Evolutionary conservation across 306 rosid species (phyloP), one percentile per base, ranked within the genome.

Genomic region (Canavalia ensiformis): DNA sequence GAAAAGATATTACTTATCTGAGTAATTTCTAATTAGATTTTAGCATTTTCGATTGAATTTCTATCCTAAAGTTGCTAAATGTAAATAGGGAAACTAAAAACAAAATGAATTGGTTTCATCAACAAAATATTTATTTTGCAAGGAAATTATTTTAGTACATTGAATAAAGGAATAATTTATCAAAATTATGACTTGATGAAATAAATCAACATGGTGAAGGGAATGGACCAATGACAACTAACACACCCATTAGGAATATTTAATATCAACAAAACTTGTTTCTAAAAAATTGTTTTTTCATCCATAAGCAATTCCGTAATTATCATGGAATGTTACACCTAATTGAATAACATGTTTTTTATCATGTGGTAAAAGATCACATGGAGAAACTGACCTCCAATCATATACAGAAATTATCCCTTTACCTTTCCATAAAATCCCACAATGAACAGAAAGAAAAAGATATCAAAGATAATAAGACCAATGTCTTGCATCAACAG

Each of bases 1-100:
- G 50, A 39, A 71, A 79, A 63, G 70, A 5, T 9, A 65, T 42
- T 50, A 56, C 54, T 64, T 25, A 50, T 13, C 58, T 10, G n/a
- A 77, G 74, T 58, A 41, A 41, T 57, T 77, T 72, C 54, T 31
- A 41, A 35, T 76, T 67, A 51, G 10, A 57, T 51, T 65, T 78
- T 42, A 60, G 30, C 33, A 4, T 60, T 74, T 56, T 63, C 25
- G 47, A 47, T 46, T 49, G 47, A 58, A 67, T 50, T 59, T 58
- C 52, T 62, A 77, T 68, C 30, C 75, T 78, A 5, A 11, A 30
- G 59, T 8, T 54, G 33, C 56, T 54, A 63, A 59, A 47, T 42
- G 31, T 10, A 73, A 67, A 82, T 62, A 62, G 46, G 83, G 56
- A 71, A 59, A 55, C 73, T 3, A 44, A 82, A 80, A 75, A 72